Base-by-base conservation (phyloP, 306 rosid genomes). In the Arachis stenosperma region DNA sequence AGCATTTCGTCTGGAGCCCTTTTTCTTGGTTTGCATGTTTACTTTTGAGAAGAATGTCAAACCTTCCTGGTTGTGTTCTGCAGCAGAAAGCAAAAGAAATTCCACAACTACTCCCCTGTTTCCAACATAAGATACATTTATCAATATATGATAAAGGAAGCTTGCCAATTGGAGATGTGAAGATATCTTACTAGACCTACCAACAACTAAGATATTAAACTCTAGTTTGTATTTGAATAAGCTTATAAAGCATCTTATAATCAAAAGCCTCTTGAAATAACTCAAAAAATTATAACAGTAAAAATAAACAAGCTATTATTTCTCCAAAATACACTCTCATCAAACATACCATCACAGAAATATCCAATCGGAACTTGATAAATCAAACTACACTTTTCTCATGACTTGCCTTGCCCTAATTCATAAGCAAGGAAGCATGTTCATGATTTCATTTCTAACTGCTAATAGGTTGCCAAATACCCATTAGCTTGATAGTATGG, bases 21-120 rank as follows among this genome's bases (percentile, higher is more conserved):
- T 90, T 79, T 87, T 90, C 91, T 84, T 90, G 27, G 90, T 87
- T 81, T 84, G 97, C 98, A 93, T 87, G 79, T 85, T 75, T 15
- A 78, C 72, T 72, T 72, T 69, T 39, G 50, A 57, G 41, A 66
- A 50, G 61, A 70, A 81, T 30, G 57, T 10, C 52, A 56, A n/a
- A 12, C 60, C 60, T 0, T 48, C 62, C 75, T 22, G 39, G 54
- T 77, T 68, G 17, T 63, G 40, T 82, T 70, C 12, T 27, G 81
- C 46, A 55, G 71, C 39, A 62, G 72, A 67, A 50, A 39, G 75
- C 29, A 78, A 79, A 71, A 22, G 65, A 30, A 29, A 69, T 9
- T 73, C 58, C 75, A 29, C 30, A 78, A 56, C 39, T 9, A 67
- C 44, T 13, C 69, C 39, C 79, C 79, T 69, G 51, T 52, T 27